Conservation (phyloP, 73 alveolate species). For the Paramecium sexaurelia region DNA sequence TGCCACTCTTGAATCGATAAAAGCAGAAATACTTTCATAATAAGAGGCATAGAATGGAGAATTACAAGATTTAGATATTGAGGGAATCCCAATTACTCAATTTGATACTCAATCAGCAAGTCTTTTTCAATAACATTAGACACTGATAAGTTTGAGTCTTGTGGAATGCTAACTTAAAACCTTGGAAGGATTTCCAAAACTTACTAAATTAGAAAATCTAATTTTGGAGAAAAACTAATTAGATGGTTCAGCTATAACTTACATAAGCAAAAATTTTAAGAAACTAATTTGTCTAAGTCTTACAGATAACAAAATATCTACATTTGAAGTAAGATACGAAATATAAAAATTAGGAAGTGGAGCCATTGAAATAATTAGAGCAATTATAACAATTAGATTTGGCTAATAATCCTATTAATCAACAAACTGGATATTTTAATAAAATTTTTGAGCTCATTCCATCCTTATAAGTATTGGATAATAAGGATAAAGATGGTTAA, state of each 20-base stretch:
- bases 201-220: not conserved
- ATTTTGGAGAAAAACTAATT: constrained; percentile 21
- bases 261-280: constrained; percentile 21
- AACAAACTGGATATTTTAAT: not conserved
- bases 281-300: constrained; percentile 31
- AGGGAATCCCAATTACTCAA: constrained; percentile 23
- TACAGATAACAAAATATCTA: not conserved
- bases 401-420: not conserved
- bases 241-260: not conserved
- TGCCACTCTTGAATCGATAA: not conserved
- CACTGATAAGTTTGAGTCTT: not conserved
- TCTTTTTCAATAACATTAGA: not conserved
- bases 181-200: constrained; percentile 29
- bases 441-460: constrained; percentile 33
- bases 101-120: not conserved
- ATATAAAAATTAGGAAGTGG: not conserved
- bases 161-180: not conserved
- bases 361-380: not conserved
- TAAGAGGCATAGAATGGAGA: constrained; percentile 6
- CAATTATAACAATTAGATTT: not conserved
- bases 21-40: not conserved
- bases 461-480: not conserved
- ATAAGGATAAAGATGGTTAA: constrained; percentile 21
- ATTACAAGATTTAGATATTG: constrained; percentile 41
- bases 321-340: not conserved